Evolutionary conservation across 169 alveolate species (phyloP).

Genomic region (Eimeria necatrix): DNA sequence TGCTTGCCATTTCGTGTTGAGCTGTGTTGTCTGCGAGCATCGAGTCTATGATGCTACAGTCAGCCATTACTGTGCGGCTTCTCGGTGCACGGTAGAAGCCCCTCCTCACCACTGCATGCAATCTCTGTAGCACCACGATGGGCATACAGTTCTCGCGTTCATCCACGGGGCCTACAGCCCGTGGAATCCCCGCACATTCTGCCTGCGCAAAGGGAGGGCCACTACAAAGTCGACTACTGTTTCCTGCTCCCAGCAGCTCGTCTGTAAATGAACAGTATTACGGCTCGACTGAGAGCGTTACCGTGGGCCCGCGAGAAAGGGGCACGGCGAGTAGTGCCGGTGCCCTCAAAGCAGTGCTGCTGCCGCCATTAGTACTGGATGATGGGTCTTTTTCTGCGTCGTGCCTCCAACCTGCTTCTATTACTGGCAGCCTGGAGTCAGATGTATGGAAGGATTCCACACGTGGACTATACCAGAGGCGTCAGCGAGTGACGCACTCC

Average conservation of each 20-base stretch:
- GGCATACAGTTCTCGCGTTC: constrained; percentile 30
- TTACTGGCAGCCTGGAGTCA: neutral
- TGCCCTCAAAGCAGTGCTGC: neutral
- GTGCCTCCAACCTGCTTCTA: neutral
- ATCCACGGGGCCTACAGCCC: neutral
- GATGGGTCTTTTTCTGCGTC: constrained; percentile 5
- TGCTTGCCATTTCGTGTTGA: no score
- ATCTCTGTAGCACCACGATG: neutral
- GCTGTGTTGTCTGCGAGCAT: no score
- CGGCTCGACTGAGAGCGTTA: neutral
- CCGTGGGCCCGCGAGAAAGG: neutral
- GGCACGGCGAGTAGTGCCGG: neutral
- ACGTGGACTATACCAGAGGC: neutral
- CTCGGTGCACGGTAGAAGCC: no score
- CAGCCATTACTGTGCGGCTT: no score
- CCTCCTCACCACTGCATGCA: no score
- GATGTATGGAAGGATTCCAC: neutral
- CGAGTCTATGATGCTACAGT: no score
- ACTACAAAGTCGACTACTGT: neutral
- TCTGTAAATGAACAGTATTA: neutral
- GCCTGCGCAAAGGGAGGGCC: neutral
- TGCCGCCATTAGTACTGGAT: neutral
- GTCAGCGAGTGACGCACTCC: constrained; percentile 26
- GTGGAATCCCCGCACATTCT: neutral
- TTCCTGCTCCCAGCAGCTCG: constrained; percentile 13